Evolutionary conservation across 805 yeast genomes (phyloP).

Genomic region (Lachancea cidri): DNA sequence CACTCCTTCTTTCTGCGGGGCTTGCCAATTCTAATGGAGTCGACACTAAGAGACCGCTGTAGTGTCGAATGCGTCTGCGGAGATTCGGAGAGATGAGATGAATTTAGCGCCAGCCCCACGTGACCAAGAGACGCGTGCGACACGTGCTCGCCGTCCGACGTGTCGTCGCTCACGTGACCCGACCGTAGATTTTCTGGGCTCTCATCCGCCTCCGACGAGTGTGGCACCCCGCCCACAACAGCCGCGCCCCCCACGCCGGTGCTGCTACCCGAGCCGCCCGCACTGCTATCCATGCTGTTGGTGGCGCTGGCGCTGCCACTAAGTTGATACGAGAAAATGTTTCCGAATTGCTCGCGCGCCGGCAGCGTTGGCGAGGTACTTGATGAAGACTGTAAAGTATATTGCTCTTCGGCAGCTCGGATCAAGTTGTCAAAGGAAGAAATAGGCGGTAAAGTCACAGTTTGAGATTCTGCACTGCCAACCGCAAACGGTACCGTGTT

Average conservation of each 20-base stretch:
- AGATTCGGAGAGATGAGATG: not conserved
- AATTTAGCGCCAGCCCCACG: too few relatives aligned
- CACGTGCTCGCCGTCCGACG: not conserved
- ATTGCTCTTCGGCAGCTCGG: slow-evolving; percentile 26
- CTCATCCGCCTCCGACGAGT: too few relatives aligned
- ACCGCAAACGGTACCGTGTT: not conserved
- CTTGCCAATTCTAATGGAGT: slow-evolving; percentile 24
- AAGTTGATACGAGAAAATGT: not conserved
- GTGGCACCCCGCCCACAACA: slow-evolving; percentile 11
- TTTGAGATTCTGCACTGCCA: slow-evolving; percentile 1
- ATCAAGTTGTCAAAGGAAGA: slow-evolving; percentile 29
- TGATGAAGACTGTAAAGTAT: slow-evolving; percentile 3
- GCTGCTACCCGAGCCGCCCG: slow-evolving; percentile 2
- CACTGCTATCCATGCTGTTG: not conserved
- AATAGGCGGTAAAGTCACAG: slow-evolving; percentile 23
- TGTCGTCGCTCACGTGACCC: slow-evolving; percentile 12
- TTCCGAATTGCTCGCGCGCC: slow-evolving; percentile 9
- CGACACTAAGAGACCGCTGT: not conserved
- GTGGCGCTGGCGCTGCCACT: slow-evolving; percentile 1
- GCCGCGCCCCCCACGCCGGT: slow-evolving; percentile 10
- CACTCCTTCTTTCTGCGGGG: slow-evolving; percentile 67
- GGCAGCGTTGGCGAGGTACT: slow-evolving; percentile 11
- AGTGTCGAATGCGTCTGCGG: not conserved
- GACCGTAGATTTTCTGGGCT: too few relatives aligned
- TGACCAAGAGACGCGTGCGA: not conserved